Base-by-base conservation (phyloP, 1,139 yeast species). In the Neolecta irregularis region DNA sequence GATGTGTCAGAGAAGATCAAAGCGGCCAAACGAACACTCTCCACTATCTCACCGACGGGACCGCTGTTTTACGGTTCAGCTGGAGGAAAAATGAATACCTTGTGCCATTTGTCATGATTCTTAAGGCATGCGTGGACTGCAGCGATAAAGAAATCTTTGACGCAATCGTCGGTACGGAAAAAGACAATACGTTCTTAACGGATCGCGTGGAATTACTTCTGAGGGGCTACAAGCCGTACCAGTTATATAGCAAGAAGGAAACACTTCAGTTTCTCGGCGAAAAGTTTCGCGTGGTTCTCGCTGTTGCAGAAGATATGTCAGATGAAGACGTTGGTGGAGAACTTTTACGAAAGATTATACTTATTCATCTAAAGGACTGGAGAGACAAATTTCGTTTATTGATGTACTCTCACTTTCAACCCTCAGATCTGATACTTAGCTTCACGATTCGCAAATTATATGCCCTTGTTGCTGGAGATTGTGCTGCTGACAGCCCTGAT, bases 401-500 rank as follows among this genome's bases (percentile, higher is more conserved):
- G 44, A 58, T 85, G 44, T 28, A 28, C 22, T 13, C 22, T 28
- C 22, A 15, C 22, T 7, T 6, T 28, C 22, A 16, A 4, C 3
- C 7, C 4, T 4, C 5, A 19, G 11, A 5, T 16, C 22, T 20
- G 22, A 16, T 28, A 20, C 22, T 16, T 28, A 28, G 31, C 20
- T 88, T 85, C 59, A 88, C 88, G 96, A 74, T 88, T 50, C 73
- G 98, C 65, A 91, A 88, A 58, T 68, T 88, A 42, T 91, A 91
- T 56, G 69, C 96, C 1, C 66, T 91, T 46, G 96, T 88, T 34
- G 94, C 94, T 26, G 96, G 96, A 41, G 95, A 85, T 53, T 85
- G 96, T 59, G 65, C 88, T 41, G 91, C 95, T 17, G 99, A 88
- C 57, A 88, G 91, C 61, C 98, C 99, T 52, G 99, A 88, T 74